Evolutionary conservation across 306 rosid species (phyloP).

Genomic region (Prunus fruticosa): DNA sequence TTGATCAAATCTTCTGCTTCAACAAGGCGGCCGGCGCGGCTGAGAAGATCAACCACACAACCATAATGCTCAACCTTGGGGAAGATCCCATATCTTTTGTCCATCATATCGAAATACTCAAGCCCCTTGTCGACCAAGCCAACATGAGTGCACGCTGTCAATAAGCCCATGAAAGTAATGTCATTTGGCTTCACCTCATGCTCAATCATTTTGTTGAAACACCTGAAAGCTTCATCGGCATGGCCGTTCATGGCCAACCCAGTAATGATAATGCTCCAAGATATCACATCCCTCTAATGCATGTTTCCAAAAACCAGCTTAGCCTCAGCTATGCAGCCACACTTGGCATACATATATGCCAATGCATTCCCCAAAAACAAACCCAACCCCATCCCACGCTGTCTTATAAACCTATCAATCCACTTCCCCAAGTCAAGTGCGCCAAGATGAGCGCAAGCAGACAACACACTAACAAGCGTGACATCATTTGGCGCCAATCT

Average conservation of each 20-base stretch:
- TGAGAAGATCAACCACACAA: constrained; percentile 37
- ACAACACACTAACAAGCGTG: constrained; percentile 34
- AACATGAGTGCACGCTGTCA: constrained; percentile 39
- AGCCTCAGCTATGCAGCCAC: constrained; percentile 37
- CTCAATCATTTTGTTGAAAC: constrained; percentile 30
- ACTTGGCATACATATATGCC: constrained; percentile 40
- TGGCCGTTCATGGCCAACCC: constrained; percentile 42
- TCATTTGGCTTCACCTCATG: constrained; percentile 31
- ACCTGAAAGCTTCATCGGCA: constrained; percentile 30
- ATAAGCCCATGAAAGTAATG: constrained; percentile 35
- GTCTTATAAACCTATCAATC: constrained; percentile 31
- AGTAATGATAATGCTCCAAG: constrained; percentile 41
- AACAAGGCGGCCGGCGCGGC: constrained; percentile 35
- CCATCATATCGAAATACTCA: constrained; percentile 27
- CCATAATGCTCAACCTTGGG: constrained; percentile 42
- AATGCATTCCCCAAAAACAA: constrained; percentile 38
- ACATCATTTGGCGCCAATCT: constrained; percentile 23
- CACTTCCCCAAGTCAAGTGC: constrained; percentile 44
- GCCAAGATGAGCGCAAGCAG: constrained; percentile 42
- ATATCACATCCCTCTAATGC: constrained; percentile 39
- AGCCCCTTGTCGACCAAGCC: constrained; percentile 39
- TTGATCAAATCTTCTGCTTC: constrained; percentile 33
- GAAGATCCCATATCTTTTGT: constrained; percentile 19
- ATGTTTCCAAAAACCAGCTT: constrained; percentile 19
- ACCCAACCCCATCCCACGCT: constrained; percentile 17